These are phyloP conservation scores for Hypholoma fasciculare DNA, from an alignment of 768 basidiomycete genomes.

Conservation along the genomic window DNA sequence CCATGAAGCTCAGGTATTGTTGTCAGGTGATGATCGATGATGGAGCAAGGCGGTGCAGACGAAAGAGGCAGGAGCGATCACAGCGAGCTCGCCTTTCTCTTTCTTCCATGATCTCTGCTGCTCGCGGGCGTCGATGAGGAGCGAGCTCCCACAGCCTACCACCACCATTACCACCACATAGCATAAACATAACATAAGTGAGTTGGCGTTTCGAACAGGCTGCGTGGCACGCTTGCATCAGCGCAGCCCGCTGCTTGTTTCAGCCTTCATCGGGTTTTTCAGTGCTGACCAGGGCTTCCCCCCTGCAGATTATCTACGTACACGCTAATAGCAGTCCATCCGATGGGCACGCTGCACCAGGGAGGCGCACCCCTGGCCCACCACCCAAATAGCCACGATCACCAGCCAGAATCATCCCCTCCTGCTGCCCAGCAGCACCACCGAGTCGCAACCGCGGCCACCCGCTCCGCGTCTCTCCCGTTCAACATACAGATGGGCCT, in stretches of 20 bases:
- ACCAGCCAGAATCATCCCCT: background rate
- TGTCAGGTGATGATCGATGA: background rate
- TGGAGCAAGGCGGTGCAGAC: constrained; percentile 2
- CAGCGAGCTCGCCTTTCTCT: background rate
- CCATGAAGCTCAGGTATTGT: background rate
- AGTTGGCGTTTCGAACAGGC: background rate
- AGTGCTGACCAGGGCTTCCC: background rate
- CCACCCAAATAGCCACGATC: background rate
- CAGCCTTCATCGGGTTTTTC: background rate
- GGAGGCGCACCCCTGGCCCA: constrained; percentile 3
- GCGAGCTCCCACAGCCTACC: constrained; percentile 1
- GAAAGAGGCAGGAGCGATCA: constrained; percentile 2
- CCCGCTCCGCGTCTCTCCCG: constrained; percentile 26
- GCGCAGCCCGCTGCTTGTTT: constrained; percentile 1
- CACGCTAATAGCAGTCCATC: background rate
- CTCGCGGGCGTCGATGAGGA: background rate
- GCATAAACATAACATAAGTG: background rate
- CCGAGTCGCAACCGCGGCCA: constrained; percentile 11
- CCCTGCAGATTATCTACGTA: background rate
- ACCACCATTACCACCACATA: background rate
- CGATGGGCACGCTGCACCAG: background rate
- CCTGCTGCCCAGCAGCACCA: constrained; percentile 14
- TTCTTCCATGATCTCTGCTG: constrained; percentile 3
- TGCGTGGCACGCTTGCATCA: background rate
- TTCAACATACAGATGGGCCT: constrained; percentile 25